Evolutionary conservation across 345 rosid species (phyloP), one percentile per base, ranked within the genome.

Genomic region (Xanthoceras sorbifolium): DNA sequence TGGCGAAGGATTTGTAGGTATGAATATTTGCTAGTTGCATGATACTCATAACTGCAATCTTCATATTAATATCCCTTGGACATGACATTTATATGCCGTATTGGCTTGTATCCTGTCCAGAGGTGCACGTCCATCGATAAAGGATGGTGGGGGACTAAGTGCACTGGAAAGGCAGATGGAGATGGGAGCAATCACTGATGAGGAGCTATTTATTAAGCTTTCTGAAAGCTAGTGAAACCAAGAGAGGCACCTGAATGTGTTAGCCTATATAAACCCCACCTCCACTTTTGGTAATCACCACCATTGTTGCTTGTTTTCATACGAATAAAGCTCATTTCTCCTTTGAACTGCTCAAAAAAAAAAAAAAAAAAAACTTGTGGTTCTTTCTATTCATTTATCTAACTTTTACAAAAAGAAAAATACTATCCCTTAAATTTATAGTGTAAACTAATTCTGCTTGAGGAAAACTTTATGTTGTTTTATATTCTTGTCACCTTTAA

Each of bases 111-210:
- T 50, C 23, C 25, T 67, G 14, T 31, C 77, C 93, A 94, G 98
- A 81, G 98, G 97, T 17, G 94, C 93, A 36, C 82, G 88, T 9
- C 86, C 94, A 60, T 87, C 91, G 0, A 81, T 90, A 75, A 92
- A 84, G 79, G 98, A 94, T 61, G 87, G 82, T 12, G 90, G 89
- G 67, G 98, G 98, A 15, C 85, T 88, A 74, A 90, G 88, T 63
- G 91, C 87, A 36, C 81, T 94, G 70, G 98, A 94, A 72, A 92
- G 97, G 75, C 94, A 94, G 38, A 94, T 92, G 98, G 97, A 92
- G 77, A 91, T 85, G 85, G 98, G 98, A 74, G 93, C 98, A 29
- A 92, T 94, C 64, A 83, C 92, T 4, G 97, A 94, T 62, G 98
- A 94, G 74, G 91, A 92, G 79, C 86, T 94, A 38, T 92, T 94